phyloP scores from a whole-genome alignment of 2,329 filamentous ascomycete species.

The Phaeoacremonium minimum region DNA sequence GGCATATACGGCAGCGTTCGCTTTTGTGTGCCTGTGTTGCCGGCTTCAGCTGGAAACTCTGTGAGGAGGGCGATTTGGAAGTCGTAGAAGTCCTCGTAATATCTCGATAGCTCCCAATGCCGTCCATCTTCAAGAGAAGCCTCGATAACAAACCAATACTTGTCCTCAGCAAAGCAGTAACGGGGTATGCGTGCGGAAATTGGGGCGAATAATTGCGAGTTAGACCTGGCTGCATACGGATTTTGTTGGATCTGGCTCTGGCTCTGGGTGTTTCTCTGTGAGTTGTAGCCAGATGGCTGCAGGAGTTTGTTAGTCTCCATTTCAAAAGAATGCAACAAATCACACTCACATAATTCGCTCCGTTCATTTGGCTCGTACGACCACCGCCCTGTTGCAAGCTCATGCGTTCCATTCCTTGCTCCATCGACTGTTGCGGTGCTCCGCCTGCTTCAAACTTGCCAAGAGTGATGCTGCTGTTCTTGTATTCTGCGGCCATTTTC shows the following conservation, averaged over 20 bases:
- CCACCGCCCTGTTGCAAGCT: slow-evolving; percentile 58
- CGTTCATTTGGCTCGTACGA: slow-evolving; percentile 43
- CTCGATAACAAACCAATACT: slow-evolving; percentile 98
- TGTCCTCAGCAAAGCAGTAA: slow-evolving; percentile 94
- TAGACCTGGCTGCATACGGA: slow-evolving; percentile 31
- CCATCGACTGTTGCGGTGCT: slow-evolving; percentile 44
- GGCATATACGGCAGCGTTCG: slow-evolving; percentile 95
- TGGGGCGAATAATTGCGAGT: slow-evolving; percentile 65
- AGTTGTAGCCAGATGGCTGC: slow-evolving; percentile 23
- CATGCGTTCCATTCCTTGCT: slow-evolving; percentile 73
- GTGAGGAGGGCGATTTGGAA: slow-evolving; percentile 94
- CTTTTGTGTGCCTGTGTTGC: slow-evolving; percentile 73
- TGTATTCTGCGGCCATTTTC: slow-evolving; percentile 98
- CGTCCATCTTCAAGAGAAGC: slow-evolving; percentile 84
- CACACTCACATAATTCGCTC: slow-evolving; percentile 41
- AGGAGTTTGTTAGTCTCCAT: slow-evolving; percentile 15
- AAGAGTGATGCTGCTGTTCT: slow-evolving; percentile 96
- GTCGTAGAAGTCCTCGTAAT: slow-evolving; percentile 98
- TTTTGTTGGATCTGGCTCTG: slow-evolving; percentile 28
- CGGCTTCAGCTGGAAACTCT: slow-evolving; percentile 87
- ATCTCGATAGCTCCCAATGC: slow-evolving; percentile 88
- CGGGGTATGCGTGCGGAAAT: slow-evolving; percentile 80
- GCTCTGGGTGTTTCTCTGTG: slow-evolving; percentile 28
- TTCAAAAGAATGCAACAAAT: neutral
- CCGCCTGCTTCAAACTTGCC: slow-evolving; percentile 74